Evolutionary conservation across 164 flowering plant species (phyloP).

Genomic region (Magnolia officinalis): DNA sequence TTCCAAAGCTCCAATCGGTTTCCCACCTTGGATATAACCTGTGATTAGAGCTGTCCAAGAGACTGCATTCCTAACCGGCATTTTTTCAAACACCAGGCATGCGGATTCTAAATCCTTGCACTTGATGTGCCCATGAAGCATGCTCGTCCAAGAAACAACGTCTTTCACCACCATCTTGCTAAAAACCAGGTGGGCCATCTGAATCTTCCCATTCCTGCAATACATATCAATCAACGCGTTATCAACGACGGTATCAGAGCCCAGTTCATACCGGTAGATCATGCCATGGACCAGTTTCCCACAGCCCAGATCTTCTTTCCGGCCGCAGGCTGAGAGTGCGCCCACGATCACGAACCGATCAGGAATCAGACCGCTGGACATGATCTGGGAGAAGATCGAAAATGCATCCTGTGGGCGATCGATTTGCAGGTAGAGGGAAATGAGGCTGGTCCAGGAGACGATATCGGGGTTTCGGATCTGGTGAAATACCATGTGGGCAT

Average conservation of each 20-base stretch:
- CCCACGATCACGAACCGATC: conserved; percentile 36
- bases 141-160: conserved; percentile 50
- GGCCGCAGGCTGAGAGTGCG: conserved; percentile 38
- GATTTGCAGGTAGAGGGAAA: conserved; percentile 23
- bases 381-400: conserved; percentile 23
- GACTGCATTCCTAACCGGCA: conserved; percentile 24
- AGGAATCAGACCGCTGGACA: conserved; percentile 24
- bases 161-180: conserved; percentile 23
- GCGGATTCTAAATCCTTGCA: conserved; percentile 34
- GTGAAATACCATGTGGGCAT: conserved; percentile 32
- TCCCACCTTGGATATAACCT: conserved; percentile 27
- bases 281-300: conserved; percentile 48
- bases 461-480: conserved; percentile 35
- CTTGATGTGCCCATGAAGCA: conserved; percentile 37
- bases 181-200: conserved; percentile 28
- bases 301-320: conserved; percentile 20
- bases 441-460: conserved; percentile 42
- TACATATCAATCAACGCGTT: conserved; percentile 54
- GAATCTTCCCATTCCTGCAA: conserved; percentile 28
- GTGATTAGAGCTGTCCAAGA: conserved; percentile 54
- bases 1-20: conserved; percentile 27
- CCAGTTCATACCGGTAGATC: conserved; percentile 27
- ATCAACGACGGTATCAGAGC: conserved; percentile 27
- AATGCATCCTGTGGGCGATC: conserved; percentile 29
- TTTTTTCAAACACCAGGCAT: conserved; percentile 18